phyloP scores from a whole-genome alignment of 306 rosid species.

The Parietaria judaica region DNA sequence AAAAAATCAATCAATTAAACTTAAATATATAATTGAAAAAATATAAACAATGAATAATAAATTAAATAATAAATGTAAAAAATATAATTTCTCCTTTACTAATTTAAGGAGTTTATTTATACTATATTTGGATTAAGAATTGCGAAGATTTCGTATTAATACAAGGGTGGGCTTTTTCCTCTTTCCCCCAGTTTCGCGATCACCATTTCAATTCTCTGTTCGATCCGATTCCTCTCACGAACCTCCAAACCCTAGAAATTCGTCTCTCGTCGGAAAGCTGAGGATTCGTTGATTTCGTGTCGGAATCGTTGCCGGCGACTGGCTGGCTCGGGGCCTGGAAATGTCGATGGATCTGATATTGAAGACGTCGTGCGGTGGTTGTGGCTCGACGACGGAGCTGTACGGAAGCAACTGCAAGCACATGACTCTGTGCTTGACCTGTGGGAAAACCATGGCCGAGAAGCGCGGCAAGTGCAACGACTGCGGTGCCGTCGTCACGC shows the following conservation, averaged over 20 bases:
- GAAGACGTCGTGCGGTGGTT: constrained; percentile 63
- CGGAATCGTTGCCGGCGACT: neutral
- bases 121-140: too few species aligned
- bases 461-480: constrained; percentile 60
- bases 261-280: neutral
- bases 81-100: too few species aligned
- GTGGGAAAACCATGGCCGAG: constrained; percentile 84
- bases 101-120: too few species aligned
- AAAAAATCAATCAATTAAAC: too few species aligned
- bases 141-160: too few species aligned
- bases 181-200: neutral
- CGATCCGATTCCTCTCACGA: neutral
- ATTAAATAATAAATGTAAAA: too few species aligned
- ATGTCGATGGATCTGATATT: constrained; percentile 57
- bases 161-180: too few species aligned
- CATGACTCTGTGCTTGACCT: constrained; percentile 71
- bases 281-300: neutral
- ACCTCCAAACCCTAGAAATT: neutral
- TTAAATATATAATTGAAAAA: too few species aligned
- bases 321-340: neutral
- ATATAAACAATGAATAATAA: too few species aligned
- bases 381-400: constrained; percentile 66
- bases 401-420: constrained; percentile 98
- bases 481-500: constrained; percentile 63
- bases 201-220: neutral